Base-by-base conservation (phyloP, 129 eudicot genomes). In the Gnaphalium uliginosum region DNA sequence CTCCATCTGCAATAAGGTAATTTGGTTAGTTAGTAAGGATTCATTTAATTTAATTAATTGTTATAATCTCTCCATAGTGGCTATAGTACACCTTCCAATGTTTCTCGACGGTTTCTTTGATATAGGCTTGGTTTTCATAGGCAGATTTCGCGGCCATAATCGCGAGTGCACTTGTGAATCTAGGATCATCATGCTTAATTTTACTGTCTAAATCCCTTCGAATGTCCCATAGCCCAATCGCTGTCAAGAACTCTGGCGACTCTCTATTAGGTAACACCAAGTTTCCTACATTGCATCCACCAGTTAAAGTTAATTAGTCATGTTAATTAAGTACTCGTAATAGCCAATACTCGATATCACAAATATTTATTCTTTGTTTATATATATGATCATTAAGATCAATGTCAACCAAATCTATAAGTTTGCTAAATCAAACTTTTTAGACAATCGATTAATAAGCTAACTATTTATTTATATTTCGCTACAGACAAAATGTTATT, bases 61-160 rank as follows among this genome's bases (percentile, higher is more conserved):
- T 9, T 59, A 23, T 23, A 10, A 18, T 58, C 30, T 1, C 50
- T 43, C 0, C 0, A 10, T 43, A 43, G 50, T 43, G 2, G 17
- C 17, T 9, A 4, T 25, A 32, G 26, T 50, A 8, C 27, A 87
- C 96, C 92, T 89, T 85, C 96, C 96, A 89, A 53, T 70, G 79
- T 46, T 85, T 74, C 62, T 76, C 81, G 29, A 89, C 90, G 0
- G 84, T 81, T 15, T 58, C 67, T 69, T 63, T 39, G 66, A 87
- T 72, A 80, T 83, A 83, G 19, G 87, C 84, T 23, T 79, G 29
- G 66, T 85, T 87, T 78, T 89, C 96, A 11, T 89, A 89, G 17
- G 96, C 84, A 78, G 78, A 61, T 85, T 89, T 89, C 22, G 96
- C 88, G 6, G 96, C 90, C 92, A 87, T 85, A 22, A 85, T 76